These are phyloP conservation scores for Fusarium coffeatum DNA, from an alignment of 2,329 filamentous ascomycete genomes.

Conservation along the genomic window DNA sequence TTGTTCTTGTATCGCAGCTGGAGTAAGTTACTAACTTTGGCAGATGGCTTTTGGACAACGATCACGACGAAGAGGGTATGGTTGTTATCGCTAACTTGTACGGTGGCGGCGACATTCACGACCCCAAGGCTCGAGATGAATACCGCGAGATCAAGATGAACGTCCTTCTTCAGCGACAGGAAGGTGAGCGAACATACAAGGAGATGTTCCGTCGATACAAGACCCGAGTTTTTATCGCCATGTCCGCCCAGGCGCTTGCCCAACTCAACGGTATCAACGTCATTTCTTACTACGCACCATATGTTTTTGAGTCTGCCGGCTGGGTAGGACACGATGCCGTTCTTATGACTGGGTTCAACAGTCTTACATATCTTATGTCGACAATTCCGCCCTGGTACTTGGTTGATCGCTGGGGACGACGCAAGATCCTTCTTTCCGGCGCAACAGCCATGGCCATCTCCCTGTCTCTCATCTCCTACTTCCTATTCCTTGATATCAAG, in stretches of 20 bases:
- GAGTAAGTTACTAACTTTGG: slow-evolving; percentile 43
- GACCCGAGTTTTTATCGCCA: slow-evolving; percentile 95
- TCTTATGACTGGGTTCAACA: slow-evolving; percentile 97
- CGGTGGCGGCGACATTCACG: slow-evolving; percentile 94
- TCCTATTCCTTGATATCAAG: slow-evolving; percentile 85
- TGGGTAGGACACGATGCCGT: slow-evolving; percentile 92
- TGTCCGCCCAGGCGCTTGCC: slow-evolving; percentile 95
- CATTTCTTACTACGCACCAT: slow-evolving; percentile 97
- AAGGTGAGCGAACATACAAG: slow-evolving; percentile 88
- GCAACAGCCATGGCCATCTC: slow-evolving; percentile 91
- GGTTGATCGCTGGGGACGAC: slow-evolving; percentile 90
- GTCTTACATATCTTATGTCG: slow-evolving; percentile 86
- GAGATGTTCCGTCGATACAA: slow-evolving; percentile 97
- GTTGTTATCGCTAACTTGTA: slow-evolving; percentile 98
- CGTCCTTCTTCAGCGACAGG: slow-evolving; percentile 90
- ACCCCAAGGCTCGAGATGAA: slow-evolving; percentile 90
- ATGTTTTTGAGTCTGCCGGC: slow-evolving; percentile 97
- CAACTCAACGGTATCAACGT: slow-evolving; percentile 99
- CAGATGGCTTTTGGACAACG: slow-evolving; percentile 97
- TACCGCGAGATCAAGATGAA: slow-evolving; percentile 99
- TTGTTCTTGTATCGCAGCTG: not conserved
- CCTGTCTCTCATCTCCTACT: slow-evolving; percentile 91
- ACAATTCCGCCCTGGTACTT: slow-evolving; percentile 98
- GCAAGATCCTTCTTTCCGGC: slow-evolving; percentile 88
- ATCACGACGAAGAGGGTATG: slow-evolving; percentile 98